Base-by-base conservation (phyloP, 2,329 filamentous ascomycete genomes). In the Fusarium foetens region DNA sequence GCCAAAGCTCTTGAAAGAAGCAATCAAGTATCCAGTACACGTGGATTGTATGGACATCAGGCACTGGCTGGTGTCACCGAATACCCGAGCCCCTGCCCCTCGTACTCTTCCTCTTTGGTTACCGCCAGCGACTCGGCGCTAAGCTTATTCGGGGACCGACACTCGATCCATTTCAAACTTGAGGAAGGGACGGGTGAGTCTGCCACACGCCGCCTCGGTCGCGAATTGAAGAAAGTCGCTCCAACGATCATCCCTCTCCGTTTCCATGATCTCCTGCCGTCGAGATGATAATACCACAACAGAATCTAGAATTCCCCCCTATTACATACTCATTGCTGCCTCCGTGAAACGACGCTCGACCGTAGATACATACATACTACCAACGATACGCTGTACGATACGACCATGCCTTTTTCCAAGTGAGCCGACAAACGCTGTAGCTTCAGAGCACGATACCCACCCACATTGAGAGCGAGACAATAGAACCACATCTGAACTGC, bases 71-170 rank as follows among this genome's bases (percentile, higher is more conserved):
- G 52, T 49, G 73, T 75, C 64, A 66, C 42, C 8, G 8, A 19
- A 53, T 72, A 75, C 68, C 54, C 54, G 21, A 46, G 33, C 63
- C 53, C 45, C 11, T 46, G 52, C 42, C 31, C 38, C 43, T 48
- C 60, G 42, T 48, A 65, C 63, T 49, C 68, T 71, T 66, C 75
- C 69, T 7, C 38, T 74, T 74, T 63, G 53, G 71, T 71, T 73
- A 73, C 72, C 74, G 71, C 67, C 63, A 49, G 29, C 51, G 35
- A 33, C 49, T 54, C 16, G 6, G 38, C 69, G 74, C 81, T 81
- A 82, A 78, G 45, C 80, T 72, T 38, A 29, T 78, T 79, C 77
- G 75, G 80, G 75, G 72, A 82, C 81, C 81, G 81, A 82, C 67
- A 43, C 71, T 53, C 25, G 53, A 53, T 66, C 61, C 53, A 57